Evolutionary conservation across 1,139 yeast genomes (phyloP).

Genomic region (Zygoascus sp.): DNA sequence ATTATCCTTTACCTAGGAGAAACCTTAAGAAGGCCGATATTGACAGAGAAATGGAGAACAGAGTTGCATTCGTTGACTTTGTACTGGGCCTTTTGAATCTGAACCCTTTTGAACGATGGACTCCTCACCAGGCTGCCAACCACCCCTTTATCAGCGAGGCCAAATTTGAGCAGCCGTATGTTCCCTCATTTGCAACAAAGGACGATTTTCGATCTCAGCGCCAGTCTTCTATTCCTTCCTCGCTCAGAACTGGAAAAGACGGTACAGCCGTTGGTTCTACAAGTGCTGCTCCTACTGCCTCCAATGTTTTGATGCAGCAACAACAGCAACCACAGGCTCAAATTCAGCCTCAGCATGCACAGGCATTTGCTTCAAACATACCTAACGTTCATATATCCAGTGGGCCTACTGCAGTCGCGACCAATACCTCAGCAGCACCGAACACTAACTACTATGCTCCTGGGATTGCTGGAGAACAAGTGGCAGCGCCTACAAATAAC

Average conservation of each 20-base stretch:
- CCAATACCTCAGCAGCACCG: not conserved
- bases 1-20: constrained; percentile 69
- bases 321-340: constrained; percentile 11
- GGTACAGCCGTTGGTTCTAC: too few species aligned
- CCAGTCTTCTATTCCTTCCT: constrained; percentile 10
- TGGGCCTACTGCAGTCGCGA: not conserved
- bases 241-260: constrained; percentile 12
- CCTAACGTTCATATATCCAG: not conserved
- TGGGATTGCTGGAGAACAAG: constrained; percentile 1
- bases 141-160: constrained; percentile 77
- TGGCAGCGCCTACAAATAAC: not conserved
- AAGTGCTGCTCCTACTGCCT: not conserved
- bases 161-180: constrained; percentile 35
- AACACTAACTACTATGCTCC: constrained; percentile 1
- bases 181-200: constrained; percentile 24
- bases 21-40: constrained; percentile 59
- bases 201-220: constrained; percentile 7
- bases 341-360: constrained; percentile 15
- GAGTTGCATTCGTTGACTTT: constrained; percentile 72
- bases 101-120: constrained; percentile 92
- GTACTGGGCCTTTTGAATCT: constrained; percentile 70
- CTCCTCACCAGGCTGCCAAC: constrained; percentile 89
- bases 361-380: constrained; percentile 13
- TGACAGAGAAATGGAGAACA: constrained; percentile 58
- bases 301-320: constrained; percentile 5